Conservation (phyloP, 2,329 filamentous ascomycete genomes). For the Anisogramma anomala region DNA sequence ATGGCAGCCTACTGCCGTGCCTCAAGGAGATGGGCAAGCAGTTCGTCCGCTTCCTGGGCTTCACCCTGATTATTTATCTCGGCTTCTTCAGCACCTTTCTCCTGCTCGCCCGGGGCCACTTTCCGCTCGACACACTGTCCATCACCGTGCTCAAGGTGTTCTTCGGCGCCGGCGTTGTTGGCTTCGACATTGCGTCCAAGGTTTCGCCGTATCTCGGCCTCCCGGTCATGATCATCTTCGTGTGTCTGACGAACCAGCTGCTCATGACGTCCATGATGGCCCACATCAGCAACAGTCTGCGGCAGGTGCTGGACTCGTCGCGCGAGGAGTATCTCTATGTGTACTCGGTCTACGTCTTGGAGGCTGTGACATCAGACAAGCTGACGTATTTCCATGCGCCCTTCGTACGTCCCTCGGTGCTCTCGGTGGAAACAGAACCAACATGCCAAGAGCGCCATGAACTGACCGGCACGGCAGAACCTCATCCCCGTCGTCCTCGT, state of each 20-base stretch:
- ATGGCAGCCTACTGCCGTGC: constrained; percentile 5
- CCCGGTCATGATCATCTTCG: constrained; percentile 8
- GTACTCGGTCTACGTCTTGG: constrained; percentile 9
- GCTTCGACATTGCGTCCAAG: constrained; percentile 5
- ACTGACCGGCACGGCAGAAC: neutral
- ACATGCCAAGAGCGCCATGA: neutral
- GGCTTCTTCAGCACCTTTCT: constrained; percentile 11
- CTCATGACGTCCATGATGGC: constrained; percentile 11
- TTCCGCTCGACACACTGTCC: constrained; percentile 3
- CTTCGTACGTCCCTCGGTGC: neutral
- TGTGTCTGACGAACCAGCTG: constrained; percentile 10
- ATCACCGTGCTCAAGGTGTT: constrained; percentile 9
- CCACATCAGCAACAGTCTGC: constrained; percentile 11
- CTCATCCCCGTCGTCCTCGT: constrained; percentile 7
- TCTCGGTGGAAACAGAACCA: neutral
- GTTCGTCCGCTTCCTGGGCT: constrained; percentile 10
- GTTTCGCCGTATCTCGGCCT: constrained; percentile 9
- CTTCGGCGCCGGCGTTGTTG: constrained; percentile 6
- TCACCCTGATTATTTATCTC: constrained; percentile 8
- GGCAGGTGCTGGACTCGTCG: constrained; percentile 6
- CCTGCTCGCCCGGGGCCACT: constrained; percentile 5
- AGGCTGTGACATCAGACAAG: constrained; percentile 9
- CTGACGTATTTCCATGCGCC: constrained; percentile 10
- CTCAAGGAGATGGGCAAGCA: constrained; percentile 12
- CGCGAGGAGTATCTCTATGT: constrained; percentile 10